Conservation (phyloP, 2,329 filamentous ascomycete genomes). For the Escovopsis weberi region DNA sequence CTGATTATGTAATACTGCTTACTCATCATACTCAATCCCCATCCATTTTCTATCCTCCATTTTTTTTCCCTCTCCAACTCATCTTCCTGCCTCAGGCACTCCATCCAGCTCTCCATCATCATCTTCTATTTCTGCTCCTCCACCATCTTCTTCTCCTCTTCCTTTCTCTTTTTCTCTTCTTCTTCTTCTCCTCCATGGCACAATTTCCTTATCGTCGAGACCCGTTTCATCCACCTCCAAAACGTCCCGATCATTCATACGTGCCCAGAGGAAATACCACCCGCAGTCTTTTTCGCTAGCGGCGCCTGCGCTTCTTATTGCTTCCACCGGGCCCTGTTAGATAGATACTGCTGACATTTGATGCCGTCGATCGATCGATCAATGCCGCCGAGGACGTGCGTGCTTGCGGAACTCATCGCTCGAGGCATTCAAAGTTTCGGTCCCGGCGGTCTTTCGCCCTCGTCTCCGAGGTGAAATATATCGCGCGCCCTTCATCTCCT, state of each 20-base stretch:
- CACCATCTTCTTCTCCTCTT: slow-evolving; percentile 5
- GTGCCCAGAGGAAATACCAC: slow-evolving; percentile 63
- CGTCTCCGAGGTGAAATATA: no score
- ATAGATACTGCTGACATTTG: slow-evolving; percentile 82
- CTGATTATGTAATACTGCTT: slow-evolving; percentile 6
- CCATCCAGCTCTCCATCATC: neutral
- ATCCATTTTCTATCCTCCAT: no score
- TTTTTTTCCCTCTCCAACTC: no score
- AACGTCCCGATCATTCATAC: slow-evolving; percentile 79
- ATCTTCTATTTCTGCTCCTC: neutral
- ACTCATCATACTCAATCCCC: no score
- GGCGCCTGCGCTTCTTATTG: slow-evolving; percentile 49
- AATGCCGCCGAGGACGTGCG: no score
- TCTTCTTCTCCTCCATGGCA: slow-evolving; percentile 40
- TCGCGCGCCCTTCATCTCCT: no score
- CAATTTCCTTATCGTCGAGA: slow-evolving; percentile 94
- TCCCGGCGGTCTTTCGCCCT: no score
- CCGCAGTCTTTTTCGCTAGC: slow-evolving; percentile 96
- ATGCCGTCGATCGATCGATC: neutral
- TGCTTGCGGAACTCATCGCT: no score
- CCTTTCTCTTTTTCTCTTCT: slow-evolving; percentile 3
- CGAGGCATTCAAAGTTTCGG: no score
- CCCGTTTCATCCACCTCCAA: slow-evolving; percentile 47
- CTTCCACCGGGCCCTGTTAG: slow-evolving; percentile 76
- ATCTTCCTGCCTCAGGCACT: slow-evolving; percentile 12